Base-by-base conservation (phyloP, 768 basidiomycete species). In the Fomitopsis pulvina region DNA sequence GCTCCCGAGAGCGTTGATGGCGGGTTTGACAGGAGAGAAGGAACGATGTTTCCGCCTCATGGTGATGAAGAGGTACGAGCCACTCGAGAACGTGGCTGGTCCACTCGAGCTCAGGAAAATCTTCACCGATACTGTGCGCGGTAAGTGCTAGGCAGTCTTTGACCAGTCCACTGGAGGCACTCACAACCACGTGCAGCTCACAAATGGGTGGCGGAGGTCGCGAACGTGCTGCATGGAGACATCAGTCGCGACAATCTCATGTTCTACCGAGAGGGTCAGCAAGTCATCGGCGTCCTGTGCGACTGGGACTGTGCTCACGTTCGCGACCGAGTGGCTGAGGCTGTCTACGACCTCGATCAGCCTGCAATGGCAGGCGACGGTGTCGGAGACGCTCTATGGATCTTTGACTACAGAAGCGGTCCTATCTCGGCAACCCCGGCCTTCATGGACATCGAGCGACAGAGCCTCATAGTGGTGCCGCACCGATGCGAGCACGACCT, bases 181-280 rank as follows among this genome's bases (percentile, higher is more conserved):
- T 37, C 7, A 34, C 27, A 32, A 3, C 12, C 12, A 5, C 14
- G 8, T 39, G 6, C 25, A 65, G 66, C 60, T 38, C 65, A 66
- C 41, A 54, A 62, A 45, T 55, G 55, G 29, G 60, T 60, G 0
- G 63, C 55, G 40, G 41, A 38, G 6, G 46, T 43, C 21, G 60
- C 56, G 2, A 44, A 49, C 6, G 53, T 68, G 22, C 47, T 70
- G 25, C 65, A 70, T 48, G 52, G 62, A 27, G 61, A 69, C 48
- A 44, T 69, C 45, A 65, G 68, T 52, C 57, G 60, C 18, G 59
- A 59, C 49, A 67, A 65, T 44, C 45, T 68, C 14, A 65, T 67
- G 65, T 58, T 63, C 38, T 25, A 41, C 3, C n/a, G 18, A n/a
- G 32, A 57, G 40, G 53, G 47, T 6, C 50, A 34, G 14, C 20